A percentile compares a stretch with the other conserved stretches of the same genome.
Conservation (phyloP, 768 basidiomycete species). For the Xerocomus spinulosus region DNA sequence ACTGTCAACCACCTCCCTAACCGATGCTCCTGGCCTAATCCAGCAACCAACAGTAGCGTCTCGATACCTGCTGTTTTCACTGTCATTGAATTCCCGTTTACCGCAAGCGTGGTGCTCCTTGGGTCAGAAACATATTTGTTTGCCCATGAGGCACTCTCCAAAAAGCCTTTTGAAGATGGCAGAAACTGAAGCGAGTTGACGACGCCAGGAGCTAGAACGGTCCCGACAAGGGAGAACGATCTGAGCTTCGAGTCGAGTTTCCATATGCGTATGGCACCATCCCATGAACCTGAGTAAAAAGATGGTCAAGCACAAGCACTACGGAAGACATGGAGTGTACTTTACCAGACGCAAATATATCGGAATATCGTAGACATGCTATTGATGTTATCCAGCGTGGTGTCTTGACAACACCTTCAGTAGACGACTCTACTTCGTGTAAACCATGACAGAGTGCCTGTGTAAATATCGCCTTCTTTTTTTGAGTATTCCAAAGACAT, state of each 20-base stretch:
- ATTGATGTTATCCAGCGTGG: constrained; percentile 92
- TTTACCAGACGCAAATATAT: constrained; percentile 85
- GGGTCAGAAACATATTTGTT: neutral
- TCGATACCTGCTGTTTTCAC: constrained; percentile 30
- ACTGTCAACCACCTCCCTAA: constrained; percentile 84
- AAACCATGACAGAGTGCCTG: constrained; percentile 85
- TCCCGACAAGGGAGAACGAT: constrained; percentile 66
- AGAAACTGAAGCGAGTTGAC: constrained; percentile 89
- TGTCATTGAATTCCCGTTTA: constrained; percentile 10
- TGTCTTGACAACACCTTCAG: constrained; percentile 68
- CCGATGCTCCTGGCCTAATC: constrained; percentile 82
- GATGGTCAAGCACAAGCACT: constrained; percentile 3
- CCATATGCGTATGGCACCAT: constrained; percentile 88
- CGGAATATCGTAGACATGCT: constrained; percentile 79
- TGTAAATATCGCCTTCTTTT: constrained; percentile 93
- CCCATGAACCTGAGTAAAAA: constrained; percentile 75
- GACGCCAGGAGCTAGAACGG: constrained; percentile 67
- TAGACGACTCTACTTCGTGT: constrained; percentile 62
- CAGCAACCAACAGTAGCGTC: constrained; percentile 65
- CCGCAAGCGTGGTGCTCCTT: neutral
- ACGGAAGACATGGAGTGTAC: neutral
- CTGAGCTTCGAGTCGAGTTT: constrained; percentile 75
- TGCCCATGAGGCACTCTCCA: constrained; percentile 43
- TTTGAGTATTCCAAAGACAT: constrained; percentile 83
- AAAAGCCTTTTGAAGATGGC: constrained; percentile 40